These are phyloP conservation scores for Conticribra weissflogii DNA, from an alignment of 108 stramenopile genomes.

Conservation along the genomic window DNA sequence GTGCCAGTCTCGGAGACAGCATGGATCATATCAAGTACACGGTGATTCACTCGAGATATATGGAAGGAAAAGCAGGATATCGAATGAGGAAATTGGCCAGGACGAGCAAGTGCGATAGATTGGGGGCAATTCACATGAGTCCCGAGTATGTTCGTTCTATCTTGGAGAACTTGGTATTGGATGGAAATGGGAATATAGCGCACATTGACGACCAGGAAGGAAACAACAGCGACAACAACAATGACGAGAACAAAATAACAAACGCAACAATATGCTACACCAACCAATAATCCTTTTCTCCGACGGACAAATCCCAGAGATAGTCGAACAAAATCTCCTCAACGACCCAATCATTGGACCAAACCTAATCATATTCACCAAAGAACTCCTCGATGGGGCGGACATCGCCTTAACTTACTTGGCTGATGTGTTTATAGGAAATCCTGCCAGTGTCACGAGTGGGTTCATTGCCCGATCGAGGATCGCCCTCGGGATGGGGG, in stretches of 20 bases:
- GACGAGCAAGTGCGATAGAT: neutral
- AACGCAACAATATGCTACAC: slow-evolving; percentile 17
- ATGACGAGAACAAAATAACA: too few species aligned
- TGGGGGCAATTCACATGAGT: slow-evolving; percentile 8
- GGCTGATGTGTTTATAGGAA: slow-evolving; percentile 30
- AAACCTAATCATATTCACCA: slow-evolving; percentile 17
- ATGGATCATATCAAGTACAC: neutral
- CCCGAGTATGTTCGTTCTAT: slow-evolving; percentile 23
- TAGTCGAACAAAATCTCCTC: slow-evolving; percentile 15
- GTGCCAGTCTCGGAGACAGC: too few species aligned
- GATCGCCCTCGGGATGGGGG: slow-evolving; percentile 19
- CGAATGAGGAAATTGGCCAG: slow-evolving; percentile 4
- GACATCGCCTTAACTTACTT: slow-evolving; percentile 19
- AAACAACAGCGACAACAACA: too few species aligned
- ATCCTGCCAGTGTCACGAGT: slow-evolving; percentile 16
- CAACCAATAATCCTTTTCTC: slow-evolving; percentile 29
- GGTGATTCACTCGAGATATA: slow-evolving; percentile 20
- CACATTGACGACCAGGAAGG: too few species aligned
- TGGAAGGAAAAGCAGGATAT: slow-evolving; percentile 1
- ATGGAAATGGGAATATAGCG: too few species aligned
- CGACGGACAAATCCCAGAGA: slow-evolving; percentile 4
- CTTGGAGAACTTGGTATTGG: slow-evolving; percentile 5
- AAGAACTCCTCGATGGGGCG: slow-evolving; percentile 3
- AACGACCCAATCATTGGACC: slow-evolving; percentile 24
- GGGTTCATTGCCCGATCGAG: slow-evolving; percentile 26